Base-by-base conservation (phyloP, 805 yeast genomes). In the Yarrowia alimentaria region DNA sequence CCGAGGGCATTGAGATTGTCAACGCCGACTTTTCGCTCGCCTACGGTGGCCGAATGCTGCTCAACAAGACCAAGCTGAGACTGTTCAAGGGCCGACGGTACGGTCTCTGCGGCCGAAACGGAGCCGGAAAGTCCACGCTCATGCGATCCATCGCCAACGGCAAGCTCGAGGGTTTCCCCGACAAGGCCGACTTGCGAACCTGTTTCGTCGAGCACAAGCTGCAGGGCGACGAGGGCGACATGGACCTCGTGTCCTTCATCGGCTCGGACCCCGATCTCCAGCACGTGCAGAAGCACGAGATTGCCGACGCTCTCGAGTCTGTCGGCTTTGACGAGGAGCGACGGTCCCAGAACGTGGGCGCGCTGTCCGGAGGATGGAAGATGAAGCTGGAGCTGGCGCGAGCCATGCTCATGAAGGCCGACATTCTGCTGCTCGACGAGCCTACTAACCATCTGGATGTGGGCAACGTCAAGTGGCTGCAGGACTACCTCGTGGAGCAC, bases 361-460 rank as follows among this genome's bases (percentile, higher is more conserved):
- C 97, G 1, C 74, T 91, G 54, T 87, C 96, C 34, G 99, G 99
- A 69, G 99, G 99, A 68, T 91, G 99, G 99, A 93, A 93, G 72
- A 91, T 91, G 99, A 91, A 91, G 72, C 78, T 91, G 60, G 98
- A 90, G 71, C 76, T 91, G 63, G 99, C 98, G n/a, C 83, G 97
- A 73, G 99, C 98, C 28, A 90, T 91, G 96, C 75, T 91, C 60
- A 86, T 89, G 88, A 88, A 83, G 69, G 99, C 98, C 26, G 99
- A 91, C 70, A 90, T 91, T 52, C 77, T 91, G 62, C 75, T 91
- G 60, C 77, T 91, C 64, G 99, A 91, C 71, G 99, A 91, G 79
- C 99, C 99, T 68, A 91, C 99, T 58, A 91, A 91, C 73, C 99
- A 91, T 73, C 80, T 91, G 78, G 99, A 93, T 74, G 96, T 88